Evolutionary conservation across 129 eudicot species (phyloP).

Genomic region (Lonicera japonica): DNA sequence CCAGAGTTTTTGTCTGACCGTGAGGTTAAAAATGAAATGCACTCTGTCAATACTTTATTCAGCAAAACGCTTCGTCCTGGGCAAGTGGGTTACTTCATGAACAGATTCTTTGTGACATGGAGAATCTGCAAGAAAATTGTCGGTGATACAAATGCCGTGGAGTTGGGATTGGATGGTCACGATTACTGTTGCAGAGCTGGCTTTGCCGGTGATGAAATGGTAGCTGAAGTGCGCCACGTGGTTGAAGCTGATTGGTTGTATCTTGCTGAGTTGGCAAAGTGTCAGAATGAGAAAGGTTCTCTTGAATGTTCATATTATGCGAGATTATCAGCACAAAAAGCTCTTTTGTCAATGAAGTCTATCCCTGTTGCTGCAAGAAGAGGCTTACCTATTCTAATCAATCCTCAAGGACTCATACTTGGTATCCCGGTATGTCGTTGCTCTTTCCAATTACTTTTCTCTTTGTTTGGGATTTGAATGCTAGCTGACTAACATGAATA

Average conservation of each 20-base stretch:
- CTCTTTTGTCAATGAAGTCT: constrained; percentile 45
- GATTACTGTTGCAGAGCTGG: constrained; percentile 29
- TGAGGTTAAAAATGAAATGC: constrained; percentile 18
- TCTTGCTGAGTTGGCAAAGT: constrained; percentile 51
- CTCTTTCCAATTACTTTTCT: constrained; percentile 1
- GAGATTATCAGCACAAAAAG: constrained; percentile 40
- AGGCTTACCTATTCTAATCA: constrained; percentile 71
- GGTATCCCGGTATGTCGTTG: constrained; percentile 58
- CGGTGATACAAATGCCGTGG: constrained; percentile 14
- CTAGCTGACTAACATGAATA: too few relatives aligned
- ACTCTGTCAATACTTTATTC: constrained; percentile 7
- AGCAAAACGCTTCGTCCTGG: constrained; percentile 39
- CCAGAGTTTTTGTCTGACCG: constrained; percentile 15
- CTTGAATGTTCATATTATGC: constrained; percentile 22
- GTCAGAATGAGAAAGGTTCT: constrained; percentile 18
- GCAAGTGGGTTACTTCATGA: constrained; percentile 66
- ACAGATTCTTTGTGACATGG: constrained; percentile 75
- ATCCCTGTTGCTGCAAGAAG: constrained; percentile 91
- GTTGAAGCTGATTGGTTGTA: constrained; percentile 82
- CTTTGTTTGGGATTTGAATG: too few relatives aligned
- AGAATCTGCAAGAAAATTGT: background rate
- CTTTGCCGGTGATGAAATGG: constrained; percentile 30
- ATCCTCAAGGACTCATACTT: constrained; percentile 38
- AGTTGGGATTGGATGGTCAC: constrained; percentile 6
- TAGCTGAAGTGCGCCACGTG: constrained; percentile 65